Evolutionary conservation across 305 asterid species (phyloP).

Genomic region (Fraxinus dipetala): DNA sequence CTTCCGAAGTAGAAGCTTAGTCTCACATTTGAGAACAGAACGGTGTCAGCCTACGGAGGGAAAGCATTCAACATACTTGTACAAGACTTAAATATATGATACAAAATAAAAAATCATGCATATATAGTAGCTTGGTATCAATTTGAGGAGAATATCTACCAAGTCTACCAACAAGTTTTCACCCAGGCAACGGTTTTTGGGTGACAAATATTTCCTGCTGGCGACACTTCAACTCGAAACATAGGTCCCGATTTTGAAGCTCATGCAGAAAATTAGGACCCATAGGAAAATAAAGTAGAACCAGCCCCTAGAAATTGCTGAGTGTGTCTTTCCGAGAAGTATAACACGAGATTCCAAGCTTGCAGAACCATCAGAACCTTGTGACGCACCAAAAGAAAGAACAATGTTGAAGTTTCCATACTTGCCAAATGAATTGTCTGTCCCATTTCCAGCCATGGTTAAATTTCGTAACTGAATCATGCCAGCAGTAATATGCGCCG

Average conservation of each 20-base stretch:
- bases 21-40: neutral
- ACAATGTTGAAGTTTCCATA: constrained; percentile 44
- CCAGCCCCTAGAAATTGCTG: constrained; percentile 41
- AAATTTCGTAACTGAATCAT: constrained; percentile 40
- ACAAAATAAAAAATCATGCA: neutral
- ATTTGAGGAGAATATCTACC: neutral
- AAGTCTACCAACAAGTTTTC: neutral
- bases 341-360: constrained; percentile 50
- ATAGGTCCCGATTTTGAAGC: constrained; percentile 53
- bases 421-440: constrained; percentile 33
- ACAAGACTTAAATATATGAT: neutral
- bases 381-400: constrained; percentile 58
- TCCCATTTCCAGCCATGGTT: constrained; percentile 23
- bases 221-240: constrained; percentile 32
- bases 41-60: neutral
- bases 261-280: constrained; percentile 50
- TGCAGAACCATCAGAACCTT: constrained; percentile 42
- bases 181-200: neutral
- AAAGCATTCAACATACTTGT: neutral
- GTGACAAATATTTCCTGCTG: neutral
- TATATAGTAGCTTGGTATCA: neutral
- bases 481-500: constrained; percentile 51
- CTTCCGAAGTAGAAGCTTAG: neutral
- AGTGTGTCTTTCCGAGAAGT: constrained; percentile 45
- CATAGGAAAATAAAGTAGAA: constrained; percentile 45